These are phyloP conservation scores for Vicia faba DNA, from an alignment of 306 rosid species.

Conservation along the genomic window DNA sequence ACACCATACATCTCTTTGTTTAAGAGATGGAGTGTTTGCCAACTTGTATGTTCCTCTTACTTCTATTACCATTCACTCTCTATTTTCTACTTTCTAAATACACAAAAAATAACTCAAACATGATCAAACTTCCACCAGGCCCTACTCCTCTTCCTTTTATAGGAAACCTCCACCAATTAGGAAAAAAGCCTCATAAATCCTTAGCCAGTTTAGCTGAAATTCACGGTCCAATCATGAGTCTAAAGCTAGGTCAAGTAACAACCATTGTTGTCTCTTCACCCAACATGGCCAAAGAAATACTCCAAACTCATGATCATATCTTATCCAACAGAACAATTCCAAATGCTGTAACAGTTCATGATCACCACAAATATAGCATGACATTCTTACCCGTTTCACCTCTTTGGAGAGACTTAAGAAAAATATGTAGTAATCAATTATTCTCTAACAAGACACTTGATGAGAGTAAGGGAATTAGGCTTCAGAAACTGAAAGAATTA, in stretches of 20 bases:
- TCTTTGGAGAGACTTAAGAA: slow-evolving; percentile 25
- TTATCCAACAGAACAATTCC: slow-evolving; percentile 13
- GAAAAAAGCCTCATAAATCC: slow-evolving; percentile 18
- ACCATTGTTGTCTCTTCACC: slow-evolving; percentile 32
- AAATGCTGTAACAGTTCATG: neutral
- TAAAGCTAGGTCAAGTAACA: slow-evolving; percentile 26
- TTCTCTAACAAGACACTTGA: slow-evolving; percentile 10
- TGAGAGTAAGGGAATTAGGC: neutral
- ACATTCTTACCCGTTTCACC: slow-evolving; percentile 30
- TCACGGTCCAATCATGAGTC: slow-evolving; percentile 26
- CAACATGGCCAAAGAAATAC: slow-evolving; percentile 23
- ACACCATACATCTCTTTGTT: too few relatives aligned
- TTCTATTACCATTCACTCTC: neutral
- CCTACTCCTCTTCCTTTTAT: slow-evolving; percentile 3
- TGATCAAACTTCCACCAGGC: slow-evolving; percentile 17
- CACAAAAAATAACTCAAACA: neutral
- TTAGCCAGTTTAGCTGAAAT: neutral
- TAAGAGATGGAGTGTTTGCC: neutral
- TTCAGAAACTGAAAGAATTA: slow-evolving; percentile 4
- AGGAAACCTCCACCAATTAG: slow-evolving; percentile 29
- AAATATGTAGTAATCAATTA: neutral
- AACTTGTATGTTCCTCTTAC: neutral
- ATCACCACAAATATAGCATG: slow-evolving; percentile 14
- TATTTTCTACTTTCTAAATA: neutral
- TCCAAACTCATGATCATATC: slow-evolving; percentile 12